Conservation (phyloP, 169 alveolate genomes). For the Eimeria acervulina region DNA sequence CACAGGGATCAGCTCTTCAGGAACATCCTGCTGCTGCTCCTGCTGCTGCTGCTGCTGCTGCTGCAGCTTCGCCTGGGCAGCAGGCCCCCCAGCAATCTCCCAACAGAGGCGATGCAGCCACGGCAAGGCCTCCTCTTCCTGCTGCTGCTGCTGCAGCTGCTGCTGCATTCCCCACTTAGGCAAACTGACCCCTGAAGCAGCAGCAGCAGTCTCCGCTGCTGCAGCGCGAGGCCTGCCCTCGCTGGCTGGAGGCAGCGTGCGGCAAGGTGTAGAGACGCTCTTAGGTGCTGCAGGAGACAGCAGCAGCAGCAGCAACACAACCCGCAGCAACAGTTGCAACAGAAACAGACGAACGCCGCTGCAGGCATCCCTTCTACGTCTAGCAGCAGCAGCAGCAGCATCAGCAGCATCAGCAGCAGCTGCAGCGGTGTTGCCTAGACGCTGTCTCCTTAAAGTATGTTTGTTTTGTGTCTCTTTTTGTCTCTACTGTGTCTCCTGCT, state of each 20-base stretch:
- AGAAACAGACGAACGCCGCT: not conserved
- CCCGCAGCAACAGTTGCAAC: slow-evolving; percentile 62
- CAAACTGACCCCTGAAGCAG: slow-evolving; percentile 1
- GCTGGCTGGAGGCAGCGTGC: slow-evolving; percentile 41
- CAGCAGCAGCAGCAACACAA: slow-evolving; percentile 16
- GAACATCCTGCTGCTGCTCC: slow-evolving; percentile 7
- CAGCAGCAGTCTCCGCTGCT: slow-evolving; percentile 20
- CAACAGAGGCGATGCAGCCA: slow-evolving; percentile 33
- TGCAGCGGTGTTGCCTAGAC: not conserved
- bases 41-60: slow-evolving; percentile 55
- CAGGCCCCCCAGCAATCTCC: slow-evolving; percentile 42
- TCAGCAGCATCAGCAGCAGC: slow-evolving; percentile 1
- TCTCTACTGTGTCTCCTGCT: not conserved
- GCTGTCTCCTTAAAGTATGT: not conserved
- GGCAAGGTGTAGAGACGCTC: not conserved
- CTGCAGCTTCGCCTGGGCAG: slow-evolving; percentile 36
- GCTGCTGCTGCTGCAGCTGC: slow-evolving; percentile 58
- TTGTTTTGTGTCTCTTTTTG: not conserved
- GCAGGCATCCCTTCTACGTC: not conserved
- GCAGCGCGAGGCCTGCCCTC: slow-evolving; percentile 35
- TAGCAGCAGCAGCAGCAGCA: not conserved
- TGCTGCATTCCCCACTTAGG: not conserved
- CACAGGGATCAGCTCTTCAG: slow-evolving; percentile 20
- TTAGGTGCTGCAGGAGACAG: not conserved
- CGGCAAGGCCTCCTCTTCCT: slow-evolving; percentile 34